phyloP scores from a whole-genome alignment of 2,329 filamentous ascomycete genomes.

The Dothideomycetes sp. region DNA sequence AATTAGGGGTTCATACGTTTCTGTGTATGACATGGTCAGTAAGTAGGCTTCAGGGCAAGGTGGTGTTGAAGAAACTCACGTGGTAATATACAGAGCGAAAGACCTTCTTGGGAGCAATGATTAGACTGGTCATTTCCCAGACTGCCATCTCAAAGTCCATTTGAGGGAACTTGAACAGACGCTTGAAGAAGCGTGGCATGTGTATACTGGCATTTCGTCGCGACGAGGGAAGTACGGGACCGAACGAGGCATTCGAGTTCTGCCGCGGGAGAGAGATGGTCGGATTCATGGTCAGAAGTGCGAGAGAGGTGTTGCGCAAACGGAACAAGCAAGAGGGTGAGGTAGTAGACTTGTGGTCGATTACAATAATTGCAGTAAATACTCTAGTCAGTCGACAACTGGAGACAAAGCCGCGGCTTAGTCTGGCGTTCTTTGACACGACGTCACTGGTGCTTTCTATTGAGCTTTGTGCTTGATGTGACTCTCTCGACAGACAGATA shows the following conservation, averaged over 20 bases:
- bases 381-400: no score
- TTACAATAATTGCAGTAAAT: no score
- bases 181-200: conserved; percentile 59
- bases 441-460: no score
- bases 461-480: no score
- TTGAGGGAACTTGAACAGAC: conserved; percentile 62
- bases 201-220: conserved; percentile 42
- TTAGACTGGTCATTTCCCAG: conserved; percentile 61
- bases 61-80: conserved; percentile 33
- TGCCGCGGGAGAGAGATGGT: conserved; percentile 52
- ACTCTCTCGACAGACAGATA: no score
- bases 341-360: no score
- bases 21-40: conserved; percentile 15
- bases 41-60: not conserved
- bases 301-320: no score
- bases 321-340: no score
- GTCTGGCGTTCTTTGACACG: no score
- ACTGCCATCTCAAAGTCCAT: conserved; percentile 69
- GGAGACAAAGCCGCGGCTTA: no score
- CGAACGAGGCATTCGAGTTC: conserved; percentile 42
- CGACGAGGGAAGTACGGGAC: conserved; percentile 36
- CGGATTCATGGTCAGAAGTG: conserved; percentile 45
- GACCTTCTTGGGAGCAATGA: conserved; percentile 62
- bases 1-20: conserved; percentile 21
- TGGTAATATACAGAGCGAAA: conserved; percentile 64